Evolutionary conservation across 2,329 filamentous ascomycete species (phyloP).

Genomic region (Fusarium irregulare): DNA sequence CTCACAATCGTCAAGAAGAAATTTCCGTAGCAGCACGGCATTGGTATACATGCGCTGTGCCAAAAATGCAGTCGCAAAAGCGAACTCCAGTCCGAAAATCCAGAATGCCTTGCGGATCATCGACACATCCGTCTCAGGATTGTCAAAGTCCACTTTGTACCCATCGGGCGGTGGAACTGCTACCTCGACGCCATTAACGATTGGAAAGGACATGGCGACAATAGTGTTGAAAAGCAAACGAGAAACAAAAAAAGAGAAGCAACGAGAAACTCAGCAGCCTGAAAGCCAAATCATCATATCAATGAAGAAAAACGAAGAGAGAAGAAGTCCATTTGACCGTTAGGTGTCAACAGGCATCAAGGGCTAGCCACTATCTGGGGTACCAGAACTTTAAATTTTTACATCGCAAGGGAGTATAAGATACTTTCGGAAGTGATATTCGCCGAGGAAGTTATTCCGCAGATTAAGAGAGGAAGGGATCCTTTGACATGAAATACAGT

Average conservation of each 20-base stretch:
- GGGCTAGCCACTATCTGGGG: neutral
- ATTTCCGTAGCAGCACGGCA: conserved; percentile 6
- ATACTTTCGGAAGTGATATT: neutral
- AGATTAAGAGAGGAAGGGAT: neutral
- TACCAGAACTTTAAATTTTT: neutral
- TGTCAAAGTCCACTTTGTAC: conserved; percentile 3
- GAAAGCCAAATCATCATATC: neutral
- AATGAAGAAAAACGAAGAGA: neutral
- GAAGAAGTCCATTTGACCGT: neutral
- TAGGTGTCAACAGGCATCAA: conserved; percentile 8
- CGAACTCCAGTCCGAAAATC: conserved; percentile 14
- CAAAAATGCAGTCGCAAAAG: conserved; percentile 9
- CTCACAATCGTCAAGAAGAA: conserved; percentile 17
- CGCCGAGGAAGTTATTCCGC: neutral
- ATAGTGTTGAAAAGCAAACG: fast-evolving
- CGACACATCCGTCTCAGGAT: neutral
- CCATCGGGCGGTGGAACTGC: conserved; percentile 2
- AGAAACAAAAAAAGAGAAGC: neutral
- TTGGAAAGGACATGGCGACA: conserved; percentile 8
- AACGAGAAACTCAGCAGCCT: neutral
- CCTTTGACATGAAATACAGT: neutral
- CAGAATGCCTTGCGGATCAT: conserved; percentile 23
- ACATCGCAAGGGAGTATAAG: neutral
- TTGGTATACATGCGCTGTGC: conserved; percentile 23
- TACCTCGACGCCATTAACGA: conserved; percentile 12